Evolutionary conservation across 1,139 yeast genomes (phyloP).

Genomic region (Chernovozyma sophiae-reginae): DNA sequence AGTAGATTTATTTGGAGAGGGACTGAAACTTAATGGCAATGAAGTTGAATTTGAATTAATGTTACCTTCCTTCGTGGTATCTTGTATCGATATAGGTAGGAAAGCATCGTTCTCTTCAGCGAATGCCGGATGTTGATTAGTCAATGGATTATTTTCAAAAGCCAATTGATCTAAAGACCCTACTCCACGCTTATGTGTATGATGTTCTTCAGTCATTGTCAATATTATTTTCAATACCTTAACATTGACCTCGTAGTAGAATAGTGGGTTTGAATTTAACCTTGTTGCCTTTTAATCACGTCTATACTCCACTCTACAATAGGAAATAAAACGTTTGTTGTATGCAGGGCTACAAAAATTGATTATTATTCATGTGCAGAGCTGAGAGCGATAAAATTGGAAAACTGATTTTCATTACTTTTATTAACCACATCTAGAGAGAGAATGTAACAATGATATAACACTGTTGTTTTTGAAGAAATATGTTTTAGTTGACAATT

Average conservation of each 20-base stretch:
- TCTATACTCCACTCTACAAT: not conserved
- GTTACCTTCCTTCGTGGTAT: conserved; percentile 8
- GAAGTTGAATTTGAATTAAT: not conserved
- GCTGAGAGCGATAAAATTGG: too few species aligned
- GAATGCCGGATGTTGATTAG: conserved; percentile 18
- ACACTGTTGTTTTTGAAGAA: too few species aligned
- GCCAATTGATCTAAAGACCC: not conserved
- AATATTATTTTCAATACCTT: too few species aligned
- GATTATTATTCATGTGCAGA: too few species aligned
- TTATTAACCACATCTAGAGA: too few species aligned
- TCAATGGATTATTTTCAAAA: conserved; percentile 2
- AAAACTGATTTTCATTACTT: too few species aligned
- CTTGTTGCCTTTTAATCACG: not conserved
- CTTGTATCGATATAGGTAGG: conserved; percentile 29
- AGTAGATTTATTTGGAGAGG: not conserved
- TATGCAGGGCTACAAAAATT: too few species aligned
- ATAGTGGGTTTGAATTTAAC: too few species aligned
- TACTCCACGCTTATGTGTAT: conserved; percentile 16
- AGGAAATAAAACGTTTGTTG: too few species aligned
- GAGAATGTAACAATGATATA: too few species aligned
- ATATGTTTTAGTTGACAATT: too few species aligned
- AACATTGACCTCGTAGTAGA: too few species aligned
- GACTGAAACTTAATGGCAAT: not conserved
- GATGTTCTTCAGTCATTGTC: conserved; percentile 2
- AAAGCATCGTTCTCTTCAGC: conserved; percentile 34